phyloP scores from a whole-genome alignment of 2,329 filamentous ascomycete species.

The Fusarium foetens region DNA sequence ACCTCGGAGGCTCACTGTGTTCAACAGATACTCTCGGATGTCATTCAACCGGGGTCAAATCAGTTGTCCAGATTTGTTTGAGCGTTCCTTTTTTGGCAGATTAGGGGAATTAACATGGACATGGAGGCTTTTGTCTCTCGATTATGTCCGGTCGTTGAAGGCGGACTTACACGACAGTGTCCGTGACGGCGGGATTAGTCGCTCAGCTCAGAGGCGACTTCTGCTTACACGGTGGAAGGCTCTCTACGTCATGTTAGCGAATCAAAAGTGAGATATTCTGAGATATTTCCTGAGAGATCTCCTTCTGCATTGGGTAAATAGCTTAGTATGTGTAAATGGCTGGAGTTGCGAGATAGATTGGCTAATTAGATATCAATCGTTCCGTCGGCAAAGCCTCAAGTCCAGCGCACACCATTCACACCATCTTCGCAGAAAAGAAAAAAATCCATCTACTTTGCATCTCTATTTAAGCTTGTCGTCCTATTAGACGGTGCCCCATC shows the following conservation, averaged over 20 bases:
- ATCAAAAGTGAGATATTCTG: slow-evolving; percentile 11
- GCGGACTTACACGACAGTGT: slow-evolving; percentile 27
- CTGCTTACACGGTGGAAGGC: slow-evolving; percentile 16
- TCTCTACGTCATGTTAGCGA: slow-evolving; percentile 28
- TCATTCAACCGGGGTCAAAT: not conserved
- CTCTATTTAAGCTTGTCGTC: slow-evolving; percentile 36
- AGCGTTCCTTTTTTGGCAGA: slow-evolving; percentile 23
- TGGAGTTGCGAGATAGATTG: slow-evolving; percentile 12
- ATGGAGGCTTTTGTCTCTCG: slow-evolving; percentile 30
- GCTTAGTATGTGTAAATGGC: slow-evolving; percentile 11
- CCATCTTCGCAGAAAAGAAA: slow-evolving; percentile 23
- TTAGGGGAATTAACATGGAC: slow-evolving; percentile 14
- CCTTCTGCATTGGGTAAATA: slow-evolving; percentile 29
- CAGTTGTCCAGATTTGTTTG: slow-evolving; percentile 13
- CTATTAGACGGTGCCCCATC: slow-evolving; percentile 58
- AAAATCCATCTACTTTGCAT: slow-evolving; percentile 30
- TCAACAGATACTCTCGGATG: slow-evolving; percentile 2
- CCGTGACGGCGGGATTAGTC: slow-evolving; percentile 7
- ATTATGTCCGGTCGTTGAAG: slow-evolving; percentile 27
- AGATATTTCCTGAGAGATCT: slow-evolving; percentile 5
- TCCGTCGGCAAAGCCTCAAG: slow-evolving; percentile 10
- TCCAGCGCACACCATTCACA: slow-evolving; percentile 30
- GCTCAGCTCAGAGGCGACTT: slow-evolving; percentile 3
- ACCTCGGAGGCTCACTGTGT: not conserved
- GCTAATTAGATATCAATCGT: slow-evolving; percentile 25